Evolutionary conservation across 139 green algal species (phyloP).

Genomic region (Micromonas commoda): DNA sequence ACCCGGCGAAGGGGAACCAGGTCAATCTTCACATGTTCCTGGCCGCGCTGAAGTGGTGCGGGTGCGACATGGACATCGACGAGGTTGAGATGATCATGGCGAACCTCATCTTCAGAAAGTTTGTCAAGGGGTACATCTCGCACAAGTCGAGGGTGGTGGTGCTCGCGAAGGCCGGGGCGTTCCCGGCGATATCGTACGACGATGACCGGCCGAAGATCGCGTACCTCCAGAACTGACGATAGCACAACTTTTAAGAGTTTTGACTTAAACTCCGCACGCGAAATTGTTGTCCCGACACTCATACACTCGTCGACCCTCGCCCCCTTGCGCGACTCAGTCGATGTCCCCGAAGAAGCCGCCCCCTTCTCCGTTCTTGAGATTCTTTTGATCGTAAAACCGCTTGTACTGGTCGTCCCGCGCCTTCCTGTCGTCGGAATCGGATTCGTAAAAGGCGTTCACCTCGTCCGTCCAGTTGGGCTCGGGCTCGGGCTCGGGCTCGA

Average conservation of each 20-base stretch:
- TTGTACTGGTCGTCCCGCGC: too few species aligned
- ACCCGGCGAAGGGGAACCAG: slow-evolving; percentile 55
- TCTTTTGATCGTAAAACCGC: too few species aligned
- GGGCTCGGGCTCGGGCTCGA: too few species aligned
- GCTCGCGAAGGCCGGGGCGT: slow-evolving; percentile 44
- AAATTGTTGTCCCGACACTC: background rate
- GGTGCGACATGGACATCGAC: slow-evolving; percentile 57
- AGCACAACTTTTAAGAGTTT: background rate
- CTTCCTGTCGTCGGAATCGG: too few species aligned
- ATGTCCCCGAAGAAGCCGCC: background rate
- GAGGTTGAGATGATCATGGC: slow-evolving; percentile 77
- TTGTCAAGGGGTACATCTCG: slow-evolving; percentile 77
- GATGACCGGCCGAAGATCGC: background rate
- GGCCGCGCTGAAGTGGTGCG: slow-evolving; percentile 45
- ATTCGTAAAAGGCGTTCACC: too few species aligned
- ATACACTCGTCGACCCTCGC: background rate
- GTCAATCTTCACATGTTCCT: slow-evolving; percentile 37
- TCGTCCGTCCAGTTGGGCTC: too few species aligned
- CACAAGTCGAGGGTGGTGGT: slow-evolving; percentile 69
- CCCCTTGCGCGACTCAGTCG: too few species aligned
- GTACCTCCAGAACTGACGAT: too few species aligned
- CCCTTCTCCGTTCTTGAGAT: too few species aligned
- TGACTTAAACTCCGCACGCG: background rate
- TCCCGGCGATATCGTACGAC: slow-evolving; percentile 26
- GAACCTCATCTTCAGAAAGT: slow-evolving; percentile 77